These are phyloP conservation scores for Trametes punicea DNA, from an alignment of 768 basidiomycete species.

Conservation along the genomic window DNA sequence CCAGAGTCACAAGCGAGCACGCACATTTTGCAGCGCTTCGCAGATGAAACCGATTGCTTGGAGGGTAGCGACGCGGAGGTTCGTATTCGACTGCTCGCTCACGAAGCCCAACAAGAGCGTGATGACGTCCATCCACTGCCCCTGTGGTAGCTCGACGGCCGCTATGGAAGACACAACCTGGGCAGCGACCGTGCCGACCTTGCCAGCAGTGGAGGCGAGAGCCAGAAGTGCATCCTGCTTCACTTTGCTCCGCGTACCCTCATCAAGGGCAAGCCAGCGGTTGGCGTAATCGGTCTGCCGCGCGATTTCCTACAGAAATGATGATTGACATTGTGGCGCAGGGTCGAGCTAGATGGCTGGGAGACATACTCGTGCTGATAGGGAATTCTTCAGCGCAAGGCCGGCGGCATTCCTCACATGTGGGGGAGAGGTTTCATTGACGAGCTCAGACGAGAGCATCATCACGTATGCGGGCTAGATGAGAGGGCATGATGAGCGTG, in stretches of 20 bases:
- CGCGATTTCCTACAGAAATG: conserved; percentile 54
- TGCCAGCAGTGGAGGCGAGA: conserved; percentile 65
- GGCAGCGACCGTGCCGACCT: conserved; percentile 84
- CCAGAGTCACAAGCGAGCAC: conserved; percentile 33
- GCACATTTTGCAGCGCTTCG: conserved; percentile 73
- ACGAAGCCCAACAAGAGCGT: conserved; percentile 85
- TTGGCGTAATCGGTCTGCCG: conserved; percentile 73
- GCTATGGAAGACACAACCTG: conserved; percentile 95
- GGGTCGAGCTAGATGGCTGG: conserved; percentile 19
- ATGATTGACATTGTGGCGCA: conserved; percentile 24
- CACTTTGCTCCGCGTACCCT: conserved; percentile 69
- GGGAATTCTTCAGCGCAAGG: conserved; percentile 92
- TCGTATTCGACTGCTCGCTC: conserved; percentile 66
- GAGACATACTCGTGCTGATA: conserved; percentile 78
- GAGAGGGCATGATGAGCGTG: conserved; percentile 10
- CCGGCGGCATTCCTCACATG: conserved; percentile 95
- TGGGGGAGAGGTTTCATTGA: conserved; percentile 63
- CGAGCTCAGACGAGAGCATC: conserved; percentile 83
- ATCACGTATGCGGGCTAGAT: conserved; percentile 87
- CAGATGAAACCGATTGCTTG: conserved; percentile 98
- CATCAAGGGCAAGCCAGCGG: conserved; percentile 79
- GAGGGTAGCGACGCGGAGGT: conserved; percentile 80
- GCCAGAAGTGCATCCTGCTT: conserved; percentile 85
- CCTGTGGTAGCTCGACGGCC: conserved; percentile 83
- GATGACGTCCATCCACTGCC: conserved; percentile 89